Evolutionary conservation across 805 yeast species (phyloP), one percentile per base, ranked within the genome.

Genomic region (Schizosaccharomyces cryophilus): DNA sequence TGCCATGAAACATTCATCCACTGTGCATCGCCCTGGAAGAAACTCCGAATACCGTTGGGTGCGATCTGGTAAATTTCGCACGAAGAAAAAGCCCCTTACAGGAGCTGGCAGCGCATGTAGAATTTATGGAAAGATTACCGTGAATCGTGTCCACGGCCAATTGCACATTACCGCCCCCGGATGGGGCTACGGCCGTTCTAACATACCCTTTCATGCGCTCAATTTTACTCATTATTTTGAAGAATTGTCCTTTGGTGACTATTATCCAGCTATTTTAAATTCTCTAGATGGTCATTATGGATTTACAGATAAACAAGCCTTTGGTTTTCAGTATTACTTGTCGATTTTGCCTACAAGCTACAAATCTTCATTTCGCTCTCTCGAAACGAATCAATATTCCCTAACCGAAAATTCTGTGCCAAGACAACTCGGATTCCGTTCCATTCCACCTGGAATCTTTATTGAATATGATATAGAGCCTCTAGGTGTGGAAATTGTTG

Each of bases 391-490:
- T 69, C 97, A 89, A 71, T 93, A 87, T 70, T 82, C 96, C 1
- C 70, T 84, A 26, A 78, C 85, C 4, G 81, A 62, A 47, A 63
- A 63, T 58, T 58, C 26, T 64, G 54, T 31, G 65, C 64, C 24
- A 2, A n/a, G 42, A 19, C 60, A 30, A 17, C 17, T 47, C 11
- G 40, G 42, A 2, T 59, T 42, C 54, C 21, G 38, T 13, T 21
- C 31, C 38, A n/a, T 4, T 3, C 66, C 60, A 26, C 61, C 61
- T n/a, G 61, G 19, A 64, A 62, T 40, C 38, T 85, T 78, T 67
- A 80, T 93, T 73, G 80, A 78, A 62, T 90, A 89, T 70, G 87
- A 87, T 65, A 87, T 93, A 69, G 97, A 93, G 67, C 90, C 96
- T 3, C 79, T 93, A 54, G 56, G 35, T 3, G 35, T 51, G 2